phyloP scores from a whole-genome alignment of 1,284 basidiomycete species.

The Tetrapyrgos nigripes region DNA sequence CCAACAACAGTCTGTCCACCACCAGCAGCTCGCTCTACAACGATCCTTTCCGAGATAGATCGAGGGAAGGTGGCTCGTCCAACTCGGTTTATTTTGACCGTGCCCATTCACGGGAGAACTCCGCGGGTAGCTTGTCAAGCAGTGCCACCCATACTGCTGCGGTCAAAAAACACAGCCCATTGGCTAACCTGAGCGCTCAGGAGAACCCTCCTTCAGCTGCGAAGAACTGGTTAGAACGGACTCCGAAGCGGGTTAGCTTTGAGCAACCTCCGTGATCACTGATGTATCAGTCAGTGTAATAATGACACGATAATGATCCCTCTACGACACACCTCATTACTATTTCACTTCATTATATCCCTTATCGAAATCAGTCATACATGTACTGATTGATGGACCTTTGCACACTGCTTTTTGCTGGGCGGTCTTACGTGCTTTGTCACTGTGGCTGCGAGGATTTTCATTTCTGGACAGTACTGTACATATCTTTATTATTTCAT shows the following conservation, averaged over 20 bases:
- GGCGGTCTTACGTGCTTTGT: too few species aligned
- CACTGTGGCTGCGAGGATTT: too few species aligned
- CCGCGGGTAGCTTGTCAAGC: neutral
- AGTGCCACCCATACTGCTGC: conserved; percentile 5
- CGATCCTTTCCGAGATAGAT: conserved; percentile 26
- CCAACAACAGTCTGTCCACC: neutral
- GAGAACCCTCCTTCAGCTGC: neutral
- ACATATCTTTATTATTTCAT: too few species aligned
- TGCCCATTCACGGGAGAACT: neutral
- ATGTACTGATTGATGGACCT: too few species aligned
- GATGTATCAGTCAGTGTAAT: too few species aligned
- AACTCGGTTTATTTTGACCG: conserved; percentile 3
- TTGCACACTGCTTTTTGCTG: too few species aligned
- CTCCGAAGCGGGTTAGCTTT: neutral
- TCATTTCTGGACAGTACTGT: too few species aligned
- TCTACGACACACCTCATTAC: too few species aligned
- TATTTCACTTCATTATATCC: too few species aligned
- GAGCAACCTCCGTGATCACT: neutral
- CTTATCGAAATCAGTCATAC: too few species aligned
- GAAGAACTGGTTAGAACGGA: conserved; percentile 11
- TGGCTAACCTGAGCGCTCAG: neutral
- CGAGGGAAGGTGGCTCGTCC: neutral
- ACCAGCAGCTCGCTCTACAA: conserved; percentile 18
- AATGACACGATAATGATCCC: too few species aligned
- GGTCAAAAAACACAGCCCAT: conserved; percentile 11